phyloP scores from a whole-genome alignment of 768 basidiomycete species.

The Phallus indusiatus region DNA sequence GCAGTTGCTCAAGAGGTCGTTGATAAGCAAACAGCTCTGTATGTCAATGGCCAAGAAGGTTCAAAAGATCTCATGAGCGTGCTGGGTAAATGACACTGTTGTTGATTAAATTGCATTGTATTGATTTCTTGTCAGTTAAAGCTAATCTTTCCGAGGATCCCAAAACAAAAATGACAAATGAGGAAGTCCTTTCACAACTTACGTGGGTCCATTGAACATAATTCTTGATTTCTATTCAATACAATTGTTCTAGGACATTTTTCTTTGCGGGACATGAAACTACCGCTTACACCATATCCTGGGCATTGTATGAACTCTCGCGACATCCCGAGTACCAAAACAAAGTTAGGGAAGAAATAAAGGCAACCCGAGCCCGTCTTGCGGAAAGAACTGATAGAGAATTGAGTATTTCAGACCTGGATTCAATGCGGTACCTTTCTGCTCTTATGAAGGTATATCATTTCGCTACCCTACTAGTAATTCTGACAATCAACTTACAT shows the following conservation, averaged over 20 bases:
- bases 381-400: slow-evolving; percentile 17
- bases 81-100: slow-evolving; percentile 19
- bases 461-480: no score
- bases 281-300: slow-evolving; percentile 19
- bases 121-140: slow-evolving; percentile 14
- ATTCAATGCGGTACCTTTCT: slow-evolving; percentile 19
- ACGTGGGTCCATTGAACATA: slow-evolving; percentile 12
- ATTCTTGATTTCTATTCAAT: no score
- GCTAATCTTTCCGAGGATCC: slow-evolving; percentile 22
- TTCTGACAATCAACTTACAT: neutral
- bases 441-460: neutral
- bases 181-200: slow-evolving; percentile 25
- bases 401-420: slow-evolving; percentile 23
- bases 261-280: slow-evolving; percentile 16
- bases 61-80: slow-evolving; percentile 26
- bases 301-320: slow-evolving; percentile 22
- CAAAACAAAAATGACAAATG: slow-evolving; percentile 20
- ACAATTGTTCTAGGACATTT: neutral
- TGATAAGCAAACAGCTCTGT: slow-evolving; percentile 15
- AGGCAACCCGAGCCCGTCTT: slow-evolving; percentile 14
- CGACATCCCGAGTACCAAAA: slow-evolving; percentile 18
- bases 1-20: slow-evolving; percentile 18
- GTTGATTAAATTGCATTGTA: neutral
- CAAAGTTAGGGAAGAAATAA: slow-evolving; percentile 21
- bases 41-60: slow-evolving; percentile 13